Base-by-base conservation (phyloP, 352 stramenopile genomes). In the Phytopythium cucurbitacearum region DNA sequence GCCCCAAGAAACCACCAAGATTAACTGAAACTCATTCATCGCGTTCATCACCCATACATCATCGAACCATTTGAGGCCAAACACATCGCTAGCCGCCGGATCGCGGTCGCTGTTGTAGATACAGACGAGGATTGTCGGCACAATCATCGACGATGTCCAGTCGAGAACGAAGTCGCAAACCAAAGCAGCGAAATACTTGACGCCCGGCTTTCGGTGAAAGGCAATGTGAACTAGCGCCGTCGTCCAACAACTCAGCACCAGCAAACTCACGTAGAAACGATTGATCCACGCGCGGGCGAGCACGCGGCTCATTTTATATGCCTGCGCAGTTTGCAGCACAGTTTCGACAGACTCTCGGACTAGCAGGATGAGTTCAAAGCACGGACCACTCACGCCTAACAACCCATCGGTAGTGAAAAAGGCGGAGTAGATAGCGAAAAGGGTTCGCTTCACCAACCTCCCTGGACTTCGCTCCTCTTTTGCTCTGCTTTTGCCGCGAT, bases 1-100 rank as follows among this genome's bases (percentile, higher is more conserved):
- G 1, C 37, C 57, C 53, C 65, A 69, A 0, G 67, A 77, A 6
- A 34, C 43, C 7, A 80, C 69, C 8, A 76, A 39, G 21, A 76
- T 48, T 35, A 87, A 57, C 41, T 66, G 61, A 46, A 84, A 73
- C n/a, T 84, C 70, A 42, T 66, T 79, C 36, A 71, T 64, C 2
- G 62, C 62, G 38, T 76, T 59, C 13, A 71, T 62, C 5, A 68
- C 60, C 72, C 70, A 80, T 7, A 45, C 40, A 45, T 84, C 64
- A 28, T 69, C 55, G 43, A 69, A 82, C 73, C 73, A 87, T 40
- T 70, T 73, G 4, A 49, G 13, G 1, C 46, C 46, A 7, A 52
- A 52, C 1, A 52, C 0, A 16, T 28, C 21, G 21, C 21, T 28
- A 28, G 21, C 21, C 21, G 21, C 21, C 2, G 21, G 21, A 28